phyloP scores from a whole-genome alignment of 225 moss, liverwort and hornwort species.

The Marchantia paleacea region DNA sequence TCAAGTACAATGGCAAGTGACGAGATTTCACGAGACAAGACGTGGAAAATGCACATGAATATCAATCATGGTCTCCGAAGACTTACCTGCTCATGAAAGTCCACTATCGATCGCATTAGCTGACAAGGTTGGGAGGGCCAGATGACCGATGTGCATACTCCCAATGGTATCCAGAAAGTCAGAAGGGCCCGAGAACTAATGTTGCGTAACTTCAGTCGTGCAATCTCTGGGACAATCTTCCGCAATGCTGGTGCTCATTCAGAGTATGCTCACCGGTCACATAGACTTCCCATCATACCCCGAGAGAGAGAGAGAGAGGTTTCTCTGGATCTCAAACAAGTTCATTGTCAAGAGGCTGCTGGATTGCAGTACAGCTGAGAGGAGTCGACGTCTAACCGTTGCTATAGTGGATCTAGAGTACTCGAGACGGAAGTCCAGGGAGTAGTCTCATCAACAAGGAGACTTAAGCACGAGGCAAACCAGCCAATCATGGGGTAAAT shows the following conservation, averaged over 20 bases:
- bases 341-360: not conserved
- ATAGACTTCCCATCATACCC: conserved; percentile 13
- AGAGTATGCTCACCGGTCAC: conserved; percentile 25
- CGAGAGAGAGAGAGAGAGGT: not conserved
- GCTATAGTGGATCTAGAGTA: no score
- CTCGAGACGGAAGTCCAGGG: no score
- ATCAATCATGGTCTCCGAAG: not conserved
- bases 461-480: no score
- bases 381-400: no score
- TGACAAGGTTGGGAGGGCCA: conserved; percentile 18
- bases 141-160: conserved; percentile 30
- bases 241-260: conserved; percentile 21
- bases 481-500: no score
- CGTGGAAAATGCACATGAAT: not conserved
- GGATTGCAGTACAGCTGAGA: no score
- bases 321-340: not conserved
- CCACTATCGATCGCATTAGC: not conserved
- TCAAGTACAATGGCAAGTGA: no score
- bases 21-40: no score
- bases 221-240: conserved; percentile 6
- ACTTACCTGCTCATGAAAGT: not conserved
- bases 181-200: conserved; percentile 7
- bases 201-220: not conserved
- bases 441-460: no score
- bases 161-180: conserved; percentile 28